phyloP scores from a whole-genome alignment of 345 rosid species.

The Populus euphratica region DNA sequence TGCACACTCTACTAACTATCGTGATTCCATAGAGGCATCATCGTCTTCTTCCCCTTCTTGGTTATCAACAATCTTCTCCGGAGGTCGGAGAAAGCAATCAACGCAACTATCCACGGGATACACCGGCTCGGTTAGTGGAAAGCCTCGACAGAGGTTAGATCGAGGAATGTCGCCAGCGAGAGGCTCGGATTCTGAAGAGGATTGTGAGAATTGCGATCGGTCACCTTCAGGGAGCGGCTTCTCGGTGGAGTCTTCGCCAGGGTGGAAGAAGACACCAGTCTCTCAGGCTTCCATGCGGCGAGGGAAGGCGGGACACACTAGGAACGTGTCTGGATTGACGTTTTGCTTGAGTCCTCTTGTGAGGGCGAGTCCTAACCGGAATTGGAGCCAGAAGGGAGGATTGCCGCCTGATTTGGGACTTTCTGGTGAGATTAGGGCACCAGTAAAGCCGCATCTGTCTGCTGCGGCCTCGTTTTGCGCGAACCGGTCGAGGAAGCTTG shows the following conservation, averaged over 20 bases:
- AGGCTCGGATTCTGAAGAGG: slow-evolving; percentile 32
- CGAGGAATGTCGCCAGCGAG: slow-evolving; percentile 85
- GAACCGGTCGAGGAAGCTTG: slow-evolving; percentile 85
- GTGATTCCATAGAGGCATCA: slow-evolving; percentile 33
- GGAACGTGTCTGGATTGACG: slow-evolving; percentile 50
- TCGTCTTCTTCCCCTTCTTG: slow-evolving; percentile 49
- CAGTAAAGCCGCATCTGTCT: slow-evolving; percentile 64
- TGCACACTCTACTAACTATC: slow-evolving; percentile 31
- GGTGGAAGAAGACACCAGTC: slow-evolving; percentile 37
- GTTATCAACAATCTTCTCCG: slow-evolving; percentile 46
- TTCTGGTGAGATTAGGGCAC: slow-evolving; percentile 44
- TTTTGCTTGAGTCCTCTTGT: slow-evolving; percentile 91
- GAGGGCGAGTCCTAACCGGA: slow-evolving; percentile 75
- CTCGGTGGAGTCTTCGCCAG: slow-evolving; percentile 40
- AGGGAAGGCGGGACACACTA: slow-evolving; percentile 30
- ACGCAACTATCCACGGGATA: slow-evolving; percentile 28
- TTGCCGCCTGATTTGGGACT: slow-evolving; percentile 44
- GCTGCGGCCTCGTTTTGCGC: slow-evolving; percentile 67
- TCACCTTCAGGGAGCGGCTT: slow-evolving; percentile 36
- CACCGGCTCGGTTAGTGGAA: slow-evolving; percentile 21
- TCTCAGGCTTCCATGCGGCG: slow-evolving; percentile 34
- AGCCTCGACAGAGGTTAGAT: slow-evolving; percentile 33
- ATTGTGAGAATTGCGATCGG: slow-evolving; percentile 30
- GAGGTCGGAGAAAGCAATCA: slow-evolving; percentile 43
- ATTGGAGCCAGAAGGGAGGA: slow-evolving; percentile 54